Evolutionary conservation across 2,329 filamentous ascomycete species (phyloP).

Genomic region (Diaporthe velutina): DNA sequence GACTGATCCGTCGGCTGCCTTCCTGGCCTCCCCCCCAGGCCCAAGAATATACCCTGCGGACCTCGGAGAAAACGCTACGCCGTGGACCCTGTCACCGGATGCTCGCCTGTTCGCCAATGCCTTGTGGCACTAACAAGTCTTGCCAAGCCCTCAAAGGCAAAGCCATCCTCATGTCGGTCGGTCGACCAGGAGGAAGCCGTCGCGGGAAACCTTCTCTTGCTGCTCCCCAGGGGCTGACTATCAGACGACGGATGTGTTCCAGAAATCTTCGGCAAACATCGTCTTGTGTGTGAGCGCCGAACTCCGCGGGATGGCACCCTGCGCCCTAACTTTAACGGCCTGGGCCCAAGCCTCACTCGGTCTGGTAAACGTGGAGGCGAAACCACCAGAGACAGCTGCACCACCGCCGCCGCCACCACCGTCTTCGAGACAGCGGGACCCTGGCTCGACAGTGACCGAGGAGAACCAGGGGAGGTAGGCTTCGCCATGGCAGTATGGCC

Average conservation of each 20-base stretch:
- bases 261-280: constrained; percentile 9
- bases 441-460: background rate
- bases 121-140: background rate
- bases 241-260: constrained; percentile 32
- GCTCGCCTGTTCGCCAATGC: background rate
- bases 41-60: background rate
- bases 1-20: background rate
- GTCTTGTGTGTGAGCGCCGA: constrained; percentile 16
- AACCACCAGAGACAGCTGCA: constrained; percentile 11
- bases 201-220: background rate
- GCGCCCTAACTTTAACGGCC: constrained; percentile 2
- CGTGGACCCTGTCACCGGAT: background rate
- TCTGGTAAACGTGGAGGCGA: constrained; percentile 29
- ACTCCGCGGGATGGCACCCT: constrained; percentile 19
- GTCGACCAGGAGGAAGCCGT: background rate
- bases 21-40: background rate
- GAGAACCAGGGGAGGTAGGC: background rate
- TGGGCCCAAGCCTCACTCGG: constrained; percentile 20
- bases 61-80: background rate
- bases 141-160: background rate
- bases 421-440: background rate
- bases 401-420: background rate
- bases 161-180: constrained; percentile 2
- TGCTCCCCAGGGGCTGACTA: constrained; percentile 7
- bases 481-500: background rate